Conservation (phyloP, 257 asterid species). For the Solanum pinnatisectum region DNA sequence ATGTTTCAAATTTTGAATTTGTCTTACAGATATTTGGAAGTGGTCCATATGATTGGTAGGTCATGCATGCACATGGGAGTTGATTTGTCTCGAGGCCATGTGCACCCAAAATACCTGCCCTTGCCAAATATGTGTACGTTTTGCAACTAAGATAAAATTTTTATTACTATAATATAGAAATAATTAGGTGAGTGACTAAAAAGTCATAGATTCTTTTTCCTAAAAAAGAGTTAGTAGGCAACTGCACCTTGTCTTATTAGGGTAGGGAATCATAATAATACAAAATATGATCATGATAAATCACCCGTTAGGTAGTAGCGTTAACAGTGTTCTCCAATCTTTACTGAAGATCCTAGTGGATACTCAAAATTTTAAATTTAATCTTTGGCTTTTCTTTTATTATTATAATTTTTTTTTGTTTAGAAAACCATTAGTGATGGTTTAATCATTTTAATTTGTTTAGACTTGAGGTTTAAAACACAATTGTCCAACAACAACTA, state of each 20-base stretch:
- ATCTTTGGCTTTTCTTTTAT: not conserved
- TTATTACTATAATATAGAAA: not conserved
- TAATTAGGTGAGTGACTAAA: not conserved
- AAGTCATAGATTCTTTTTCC: not conserved
- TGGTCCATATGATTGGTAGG: conserved; percentile 7
- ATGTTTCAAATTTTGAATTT: not conserved
- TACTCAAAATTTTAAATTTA: not conserved
- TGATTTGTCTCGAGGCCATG: conserved; percentile 1
- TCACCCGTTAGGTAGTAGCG: not conserved
- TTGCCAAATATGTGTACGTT: not conserved
- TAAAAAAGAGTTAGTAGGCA: not conserved
- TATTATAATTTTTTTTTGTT: not conserved
- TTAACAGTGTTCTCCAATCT: not conserved
- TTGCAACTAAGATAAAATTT: not conserved
- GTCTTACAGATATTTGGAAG: not conserved
- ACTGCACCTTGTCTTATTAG: not conserved
- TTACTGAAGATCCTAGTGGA: not conserved
- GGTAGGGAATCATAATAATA: not conserved
- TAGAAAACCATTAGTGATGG: not conserved
- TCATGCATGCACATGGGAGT: conserved; percentile 15
- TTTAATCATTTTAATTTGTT: not conserved
- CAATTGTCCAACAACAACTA: not conserved
- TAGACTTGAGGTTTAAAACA: not conserved
- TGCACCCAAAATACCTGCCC: not conserved
- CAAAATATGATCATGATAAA: not conserved